Conservation (phyloP, 108 stramenopile genomes). For the Nannochloropsis oceanica region DNA sequence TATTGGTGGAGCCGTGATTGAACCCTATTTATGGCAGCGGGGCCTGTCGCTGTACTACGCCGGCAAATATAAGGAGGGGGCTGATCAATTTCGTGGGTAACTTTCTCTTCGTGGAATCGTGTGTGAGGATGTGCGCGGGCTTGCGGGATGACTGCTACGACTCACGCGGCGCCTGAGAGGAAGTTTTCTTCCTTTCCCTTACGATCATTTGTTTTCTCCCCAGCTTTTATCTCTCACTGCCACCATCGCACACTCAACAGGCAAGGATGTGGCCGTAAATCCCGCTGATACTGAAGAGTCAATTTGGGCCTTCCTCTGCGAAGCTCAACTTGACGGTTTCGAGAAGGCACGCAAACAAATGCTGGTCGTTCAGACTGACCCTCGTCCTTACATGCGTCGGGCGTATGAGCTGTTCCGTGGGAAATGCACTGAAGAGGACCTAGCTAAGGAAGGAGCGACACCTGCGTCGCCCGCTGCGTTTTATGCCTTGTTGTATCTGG, state of each 20-base stretch:
- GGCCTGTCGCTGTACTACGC: constrained; percentile 20
- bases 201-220: neutral
- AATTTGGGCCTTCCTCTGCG: constrained; percentile 25
- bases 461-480: constrained; percentile 6
- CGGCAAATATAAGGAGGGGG: constrained; percentile 1
- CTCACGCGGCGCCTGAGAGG: no score
- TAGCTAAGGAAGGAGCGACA: neutral
- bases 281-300: constrained; percentile 27
- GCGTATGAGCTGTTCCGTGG: constrained; percentile 20
- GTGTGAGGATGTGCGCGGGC: no score
- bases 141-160: no score
- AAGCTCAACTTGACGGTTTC: constrained; percentile 8
- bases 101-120: no score
- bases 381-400: constrained; percentile 15
- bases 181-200: neutral
- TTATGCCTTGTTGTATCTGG: constrained; percentile 20
- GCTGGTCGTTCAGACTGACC: neutral
- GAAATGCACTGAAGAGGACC: constrained; percentile 1
- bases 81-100: neutral
- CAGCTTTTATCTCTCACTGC: neutral
- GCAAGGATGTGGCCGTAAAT: constrained; percentile 9
- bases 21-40: constrained; percentile 24
- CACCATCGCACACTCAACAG: no score
- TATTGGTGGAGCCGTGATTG: neutral
- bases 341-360: constrained; percentile 2